A percentile compares a stretch with the other conserved stretches of the same genome.
These are phyloP conservation scores for Cercospora berteroae DNA, from an alignment of 2,329 filamentous ascomycete species.

Conservation along the genomic window DNA sequence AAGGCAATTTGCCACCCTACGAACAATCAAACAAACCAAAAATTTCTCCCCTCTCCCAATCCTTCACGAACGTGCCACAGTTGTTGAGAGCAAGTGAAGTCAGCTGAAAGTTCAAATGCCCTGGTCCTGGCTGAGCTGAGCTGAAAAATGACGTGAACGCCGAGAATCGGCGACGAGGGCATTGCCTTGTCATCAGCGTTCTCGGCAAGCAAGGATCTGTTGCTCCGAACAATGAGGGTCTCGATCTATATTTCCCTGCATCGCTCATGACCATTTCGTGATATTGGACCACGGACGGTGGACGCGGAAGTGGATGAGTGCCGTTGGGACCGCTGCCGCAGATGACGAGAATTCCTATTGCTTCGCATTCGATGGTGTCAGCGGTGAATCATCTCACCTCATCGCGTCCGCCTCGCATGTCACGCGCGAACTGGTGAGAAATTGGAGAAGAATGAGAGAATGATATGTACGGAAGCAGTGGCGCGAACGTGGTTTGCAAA, in stretches of 20 bases:
- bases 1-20: neutral
- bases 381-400: neutral
- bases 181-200: neutral
- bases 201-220: neutral
- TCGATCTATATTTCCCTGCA: neutral
- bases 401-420: neutral
- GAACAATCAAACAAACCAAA: neutral
- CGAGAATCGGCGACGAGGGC: neutral
- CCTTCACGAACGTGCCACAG: neutral
- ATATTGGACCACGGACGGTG: neutral
- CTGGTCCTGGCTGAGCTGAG: neutral
- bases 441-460: neutral
- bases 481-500: neutral
- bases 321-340: neutral
- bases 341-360: too few relatives aligned
- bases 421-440: neutral
- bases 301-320: neutral
- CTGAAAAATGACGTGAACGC: neutral
- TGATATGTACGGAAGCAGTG: neutral
- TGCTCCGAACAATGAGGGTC: neutral
- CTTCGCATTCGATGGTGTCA: neutral
- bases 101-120: neutral
- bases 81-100: neutral
- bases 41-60: neutral
- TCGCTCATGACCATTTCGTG: neutral